Base-by-base conservation (phyloP, 2,329 filamentous ascomycete species). In the Cladophialophora psammophila region DNA sequence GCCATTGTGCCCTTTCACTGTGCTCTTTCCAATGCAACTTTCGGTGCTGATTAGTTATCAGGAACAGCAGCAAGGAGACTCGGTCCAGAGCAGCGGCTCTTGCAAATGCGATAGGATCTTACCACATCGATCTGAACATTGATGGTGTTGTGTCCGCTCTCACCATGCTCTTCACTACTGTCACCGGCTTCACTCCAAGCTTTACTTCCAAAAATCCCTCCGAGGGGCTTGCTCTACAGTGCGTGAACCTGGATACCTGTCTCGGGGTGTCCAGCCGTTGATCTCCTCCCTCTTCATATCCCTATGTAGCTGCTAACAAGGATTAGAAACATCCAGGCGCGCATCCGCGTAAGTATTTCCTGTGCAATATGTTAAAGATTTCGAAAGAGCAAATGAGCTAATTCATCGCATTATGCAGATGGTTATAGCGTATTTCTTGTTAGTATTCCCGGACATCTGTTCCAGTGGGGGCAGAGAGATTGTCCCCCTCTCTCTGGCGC, bases 51-150 rank as follows among this genome's bases (percentile, higher is more conserved):
- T 10, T 13, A 2, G 4, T 18, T 8, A 31, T 18, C 45, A 50
- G 45, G 20, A 50, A 50, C 45, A 90, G 89, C 50, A 88, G 86
- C 58, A 79, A 81, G 50, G 90, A 92, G 70, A 93, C 91, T 0
- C 81, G 91, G 9, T 81, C 84, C 55, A 83, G 92, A 34, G 90
- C 92, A 1, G 85, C 86, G 73, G 82, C 85, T 0, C 82, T 94
- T 2, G 76, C 81, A 0, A 73, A 75, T 12, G 76, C 77, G n/a
- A 67, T 73, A 15, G 72, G 72, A 38, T 83, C 86, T 15, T 89
- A 93, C 73, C 92, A 95, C 75, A 83, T 87, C 3, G 86, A 94
- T 74, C 81, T 93, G 53, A 87, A 93, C 73, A 93, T 94, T 64
- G 92, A 94, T 74, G 83, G 84, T 1, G 84, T 89, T 8, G 87